phyloP scores from a whole-genome alignment of 345 rosid species.

The Heritiera fomes region DNA sequence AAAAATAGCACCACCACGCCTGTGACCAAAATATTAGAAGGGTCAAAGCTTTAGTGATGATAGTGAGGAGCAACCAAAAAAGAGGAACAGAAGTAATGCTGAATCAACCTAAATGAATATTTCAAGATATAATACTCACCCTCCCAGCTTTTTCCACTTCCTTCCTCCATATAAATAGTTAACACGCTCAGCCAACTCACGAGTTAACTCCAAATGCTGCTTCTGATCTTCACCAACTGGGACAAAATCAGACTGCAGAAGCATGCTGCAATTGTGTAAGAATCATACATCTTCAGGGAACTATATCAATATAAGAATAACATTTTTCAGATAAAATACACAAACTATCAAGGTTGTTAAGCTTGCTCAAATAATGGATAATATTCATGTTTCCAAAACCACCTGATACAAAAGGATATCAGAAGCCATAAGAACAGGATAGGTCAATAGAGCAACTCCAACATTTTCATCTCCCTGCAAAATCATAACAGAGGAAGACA shows the following conservation, averaged over 20 bases:
- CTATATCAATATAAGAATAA: slow-evolving; percentile 21
- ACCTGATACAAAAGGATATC: slow-evolving; percentile 95
- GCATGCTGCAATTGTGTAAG: slow-evolving; percentile 48
- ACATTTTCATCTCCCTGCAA: slow-evolving; percentile 87
- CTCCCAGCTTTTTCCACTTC: slow-evolving; percentile 97
- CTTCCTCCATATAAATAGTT: slow-evolving; percentile 84
- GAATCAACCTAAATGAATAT: slow-evolving; percentile 4
- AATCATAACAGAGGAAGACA: slow-evolving; percentile 17
- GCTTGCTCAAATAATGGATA: slow-evolving; percentile 5
- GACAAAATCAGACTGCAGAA: slow-evolving; percentile 80
- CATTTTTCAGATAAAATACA: not conserved
- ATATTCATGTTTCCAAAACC: slow-evolving; percentile 20
- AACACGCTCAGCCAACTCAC: slow-evolving; percentile 78
- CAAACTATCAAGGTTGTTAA: slow-evolving; percentile 4
- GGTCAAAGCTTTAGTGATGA: slow-evolving; percentile 16
- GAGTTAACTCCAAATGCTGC: slow-evolving; percentile 89
- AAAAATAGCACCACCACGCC: slow-evolving; percentile 78
- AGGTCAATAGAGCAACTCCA: slow-evolving; percentile 73
- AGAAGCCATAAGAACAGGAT: slow-evolving; percentile 90
- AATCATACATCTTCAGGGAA: slow-evolving; percentile 32
- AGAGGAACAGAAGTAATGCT: not conserved
- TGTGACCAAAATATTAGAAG: slow-evolving; percentile 37
- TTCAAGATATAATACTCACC: slow-evolving; percentile 40
- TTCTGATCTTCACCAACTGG: slow-evolving; percentile 98
- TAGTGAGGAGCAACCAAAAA: not conserved